Conservation (phyloP, 371 early-diverging fungal genomes). For the Saksenaea oblongispora region DNA sequence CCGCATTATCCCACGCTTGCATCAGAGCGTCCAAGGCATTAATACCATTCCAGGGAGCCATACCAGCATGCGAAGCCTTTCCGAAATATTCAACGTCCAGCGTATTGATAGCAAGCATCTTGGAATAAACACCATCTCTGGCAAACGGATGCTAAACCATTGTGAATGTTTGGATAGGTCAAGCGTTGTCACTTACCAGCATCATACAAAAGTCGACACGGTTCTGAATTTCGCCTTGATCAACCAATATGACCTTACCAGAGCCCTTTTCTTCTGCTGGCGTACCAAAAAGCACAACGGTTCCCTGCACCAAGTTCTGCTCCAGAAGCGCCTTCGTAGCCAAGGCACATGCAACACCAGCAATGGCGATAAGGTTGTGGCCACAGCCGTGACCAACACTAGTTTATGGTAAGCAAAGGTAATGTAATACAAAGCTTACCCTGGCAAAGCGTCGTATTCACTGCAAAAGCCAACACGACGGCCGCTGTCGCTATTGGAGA, state of each 20-base stretch:
- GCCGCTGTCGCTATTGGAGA: conserved; percentile 37
- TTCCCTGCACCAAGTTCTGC: conserved; percentile 49
- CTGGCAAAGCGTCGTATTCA: conserved; percentile 73
- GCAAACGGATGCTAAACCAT: conserved; percentile 30
- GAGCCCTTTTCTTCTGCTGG: conserved; percentile 78
- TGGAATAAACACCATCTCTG: conserved; percentile 26
- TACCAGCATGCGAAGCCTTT: conserved; percentile 61
- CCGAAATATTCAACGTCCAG: conserved; percentile 64
- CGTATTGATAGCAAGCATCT: conserved; percentile 45
- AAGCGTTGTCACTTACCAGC: conserved; percentile 47
- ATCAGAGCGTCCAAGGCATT: conserved; percentile 77
- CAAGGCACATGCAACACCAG: conserved; percentile 67
- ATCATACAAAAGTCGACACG: conserved; percentile 72
- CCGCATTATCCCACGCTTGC: conserved; percentile 58
- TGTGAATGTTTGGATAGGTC: background rate
- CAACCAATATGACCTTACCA: conserved; percentile 68
- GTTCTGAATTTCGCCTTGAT: conserved; percentile 59
- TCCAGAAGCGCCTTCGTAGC: conserved; percentile 59
- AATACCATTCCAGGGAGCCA: conserved; percentile 63
- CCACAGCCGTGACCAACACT: conserved; percentile 71
- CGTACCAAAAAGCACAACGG: conserved; percentile 74
- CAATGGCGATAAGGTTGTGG: conserved; percentile 71
- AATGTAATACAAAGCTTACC: conserved; percentile 22
- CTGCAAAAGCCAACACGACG: conserved; percentile 57
- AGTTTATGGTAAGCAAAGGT: conserved; percentile 4